Base-by-base conservation (phyloP, 2,329 filamentous ascomycete genomes). In the Penicillium sp. region DNA sequence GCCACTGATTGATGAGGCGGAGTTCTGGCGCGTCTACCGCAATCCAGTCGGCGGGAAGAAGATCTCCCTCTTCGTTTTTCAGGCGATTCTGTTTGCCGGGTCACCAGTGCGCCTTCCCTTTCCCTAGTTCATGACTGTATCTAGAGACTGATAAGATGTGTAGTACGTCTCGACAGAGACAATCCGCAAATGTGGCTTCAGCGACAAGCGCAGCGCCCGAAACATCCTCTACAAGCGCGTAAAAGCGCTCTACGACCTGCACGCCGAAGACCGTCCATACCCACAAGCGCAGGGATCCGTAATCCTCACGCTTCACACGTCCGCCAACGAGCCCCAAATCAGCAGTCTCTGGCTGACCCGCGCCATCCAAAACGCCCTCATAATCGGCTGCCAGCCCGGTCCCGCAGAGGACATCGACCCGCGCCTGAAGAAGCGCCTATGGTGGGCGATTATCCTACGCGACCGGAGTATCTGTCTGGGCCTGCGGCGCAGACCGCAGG, bases 401-500 rank as follows among this genome's bases (percentile, higher is more conserved):
- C 71, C 73, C 5, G 7, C 31, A 1, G 67, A 69, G 15, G 66
- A 76, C 72, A 66, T 77, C 69, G 17, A 70, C 68, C 6, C 73
- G 69, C 64, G 75, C 67, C 72, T 77, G 7, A 76, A 82, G 35
- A 86, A 85, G 69, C 75, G 83, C 2, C 70, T 86, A 7, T 85
- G 83, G 83, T 86, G 84, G 83, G 83, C 82, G 61, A 84, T 83
- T 61, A 75, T 86, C 46, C 75, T 85, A 5, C 81, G 84, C 11
- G 84, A 85, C 67, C 78, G 83, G 45, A 81, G 83, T 19, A 66
- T 86, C 29, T 77, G 79, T 4, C 74, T 86, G 8, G 80, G 83
- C 4, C 77, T 85, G 63, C 78, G 83, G n/a, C 78, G 83, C 11
- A 78, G 78, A 46, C 76, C 83, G n/a, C 83, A 85, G 62, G 79